Conservation (phyloP, 495 filamentous ascomycete species). For the Glonium stellatum region DNA sequence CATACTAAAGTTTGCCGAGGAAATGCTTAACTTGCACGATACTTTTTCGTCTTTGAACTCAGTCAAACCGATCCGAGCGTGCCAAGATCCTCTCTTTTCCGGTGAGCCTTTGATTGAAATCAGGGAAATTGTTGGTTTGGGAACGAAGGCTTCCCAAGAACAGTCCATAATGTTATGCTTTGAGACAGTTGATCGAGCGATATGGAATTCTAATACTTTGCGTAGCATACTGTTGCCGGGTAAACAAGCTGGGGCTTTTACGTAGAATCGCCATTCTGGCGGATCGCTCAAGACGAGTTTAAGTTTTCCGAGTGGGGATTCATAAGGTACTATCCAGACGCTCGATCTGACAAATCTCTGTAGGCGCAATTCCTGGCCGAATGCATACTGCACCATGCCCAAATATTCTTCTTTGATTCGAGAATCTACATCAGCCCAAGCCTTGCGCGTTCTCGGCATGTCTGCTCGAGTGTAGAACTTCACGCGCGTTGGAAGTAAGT, state of each 20-base stretch:
- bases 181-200: constrained; percentile 47
- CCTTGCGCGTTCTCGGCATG: background rate
- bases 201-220: constrained; percentile 45
- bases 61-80: constrained; percentile 20
- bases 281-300: constrained; percentile 43
- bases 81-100: constrained; percentile 18
- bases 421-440: constrained; percentile 19
- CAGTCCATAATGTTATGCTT: constrained; percentile 14
- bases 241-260: constrained; percentile 37
- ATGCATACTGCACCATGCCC: constrained; percentile 32
- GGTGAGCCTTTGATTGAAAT: constrained; percentile 6
- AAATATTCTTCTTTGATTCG: constrained; percentile 39
- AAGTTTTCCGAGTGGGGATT: constrained; percentile 42
- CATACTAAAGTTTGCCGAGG: constrained; percentile 32
- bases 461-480: background rate
- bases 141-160: constrained; percentile 23
- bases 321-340: constrained; percentile 49
- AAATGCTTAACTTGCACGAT: constrained; percentile 38
- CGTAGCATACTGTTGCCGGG: constrained; percentile 41
- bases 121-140: background rate
- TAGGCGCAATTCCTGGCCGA: constrained; percentile 43
- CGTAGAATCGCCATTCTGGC: constrained; percentile 51
- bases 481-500: constrained; percentile 26
- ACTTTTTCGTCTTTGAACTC: constrained; percentile 34
- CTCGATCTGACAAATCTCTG: constrained; percentile 42